A percentile compares a stretch with the other conserved stretches of the same genome.
Evolutionary conservation across 495 filamentous ascomycete genomes (phyloP).

Genomic region (Aspergillus ostianus): DNA sequence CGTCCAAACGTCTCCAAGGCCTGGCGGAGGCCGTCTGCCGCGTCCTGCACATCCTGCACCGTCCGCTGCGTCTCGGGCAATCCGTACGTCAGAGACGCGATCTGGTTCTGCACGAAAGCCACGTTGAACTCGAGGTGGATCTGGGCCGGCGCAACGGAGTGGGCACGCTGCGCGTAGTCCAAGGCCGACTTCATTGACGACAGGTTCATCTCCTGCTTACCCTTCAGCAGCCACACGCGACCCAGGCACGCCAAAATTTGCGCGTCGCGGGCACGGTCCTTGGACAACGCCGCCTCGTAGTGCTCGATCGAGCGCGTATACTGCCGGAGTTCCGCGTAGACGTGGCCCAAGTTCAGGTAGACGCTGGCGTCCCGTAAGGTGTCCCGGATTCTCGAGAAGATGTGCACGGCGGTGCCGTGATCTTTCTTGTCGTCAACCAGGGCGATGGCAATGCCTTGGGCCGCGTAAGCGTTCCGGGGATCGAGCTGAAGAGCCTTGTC

Average conservation of each 20-base stretch:
- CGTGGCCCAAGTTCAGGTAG: slow-evolving; percentile 88
- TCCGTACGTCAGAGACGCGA: slow-evolving; percentile 75
- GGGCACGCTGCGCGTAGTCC: slow-evolving; percentile 84
- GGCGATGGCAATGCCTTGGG: slow-evolving; percentile 92
- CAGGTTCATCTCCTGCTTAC: slow-evolving; percentile 74
- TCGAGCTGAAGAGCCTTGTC: slow-evolving; percentile 95
- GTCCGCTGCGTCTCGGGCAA: slow-evolving; percentile 74
- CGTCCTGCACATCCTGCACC: slow-evolving; percentile 73
- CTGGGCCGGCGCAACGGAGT: slow-evolving; percentile 74
- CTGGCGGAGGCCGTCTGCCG: slow-evolving; percentile 79
- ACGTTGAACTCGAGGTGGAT: slow-evolving; percentile 95
- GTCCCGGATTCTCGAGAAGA: slow-evolving; percentile 85
- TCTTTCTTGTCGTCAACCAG: slow-evolving; percentile 92
- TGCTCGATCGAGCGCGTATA: slow-evolving; percentile 85
- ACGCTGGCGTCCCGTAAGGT: slow-evolving; percentile 84
- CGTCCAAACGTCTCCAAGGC: slow-evolving; percentile 80
- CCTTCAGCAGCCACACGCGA: slow-evolving; percentile 87
- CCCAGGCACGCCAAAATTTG: slow-evolving; percentile 87
- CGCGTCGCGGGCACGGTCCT: slow-evolving; percentile 75
- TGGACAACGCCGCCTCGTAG: slow-evolving; percentile 86
- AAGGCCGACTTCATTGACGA: slow-evolving; percentile 81
- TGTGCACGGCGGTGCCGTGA: slow-evolving; percentile 70
- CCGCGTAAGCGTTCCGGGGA: slow-evolving; percentile 89
- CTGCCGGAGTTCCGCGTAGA: slow-evolving; percentile 84
- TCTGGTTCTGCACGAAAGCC: slow-evolving; percentile 92